Conservation (phyloP, 129 eudicot species). For the Chrysanthemum makinoi region DNA sequence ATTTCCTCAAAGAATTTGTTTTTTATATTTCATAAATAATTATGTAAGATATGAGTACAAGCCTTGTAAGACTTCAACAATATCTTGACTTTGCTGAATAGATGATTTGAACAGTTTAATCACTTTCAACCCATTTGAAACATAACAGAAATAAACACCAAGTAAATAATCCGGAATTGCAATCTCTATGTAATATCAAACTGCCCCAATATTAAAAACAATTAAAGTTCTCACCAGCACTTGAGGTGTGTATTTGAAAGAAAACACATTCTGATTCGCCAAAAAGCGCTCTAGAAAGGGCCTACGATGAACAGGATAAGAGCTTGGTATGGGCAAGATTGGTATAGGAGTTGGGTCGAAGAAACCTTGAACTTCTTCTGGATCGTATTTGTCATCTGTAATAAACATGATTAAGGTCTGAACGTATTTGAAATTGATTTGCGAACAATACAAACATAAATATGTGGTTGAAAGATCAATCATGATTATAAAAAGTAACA, state of each 20-base stretch:
- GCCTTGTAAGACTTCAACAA: neutral
- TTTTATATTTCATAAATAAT: neutral
- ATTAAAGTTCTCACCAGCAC: conserved; percentile 63
- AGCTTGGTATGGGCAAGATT: conserved; percentile 74
- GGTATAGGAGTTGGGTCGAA: conserved; percentile 76
- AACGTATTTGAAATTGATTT: conserved; percentile 18
- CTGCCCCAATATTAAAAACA: neutral
- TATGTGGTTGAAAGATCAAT: neutral
- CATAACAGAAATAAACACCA: neutral
- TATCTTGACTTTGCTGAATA: neutral
- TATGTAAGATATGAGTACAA: neutral
- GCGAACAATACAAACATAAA: neutral
- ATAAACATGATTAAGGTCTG: conserved; percentile 37
- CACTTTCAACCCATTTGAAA: neutral
- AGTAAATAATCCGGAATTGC: neutral
- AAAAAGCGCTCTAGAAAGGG: conserved; percentile 80
- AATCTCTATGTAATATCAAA: neutral
- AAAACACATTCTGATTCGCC: conserved; percentile 69
- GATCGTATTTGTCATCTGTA: conserved; percentile 82
- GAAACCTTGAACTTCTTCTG: conserved; percentile 91
- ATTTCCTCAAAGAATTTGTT: neutral
- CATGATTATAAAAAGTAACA: conserved; percentile 12
- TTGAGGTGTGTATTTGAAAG: conserved; percentile 65
- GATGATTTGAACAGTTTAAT: neutral
- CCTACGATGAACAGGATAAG: conserved; percentile 65